phyloP scores from a whole-genome alignment of 305 asterid genomes.

The Solanum hybrid region DNA sequence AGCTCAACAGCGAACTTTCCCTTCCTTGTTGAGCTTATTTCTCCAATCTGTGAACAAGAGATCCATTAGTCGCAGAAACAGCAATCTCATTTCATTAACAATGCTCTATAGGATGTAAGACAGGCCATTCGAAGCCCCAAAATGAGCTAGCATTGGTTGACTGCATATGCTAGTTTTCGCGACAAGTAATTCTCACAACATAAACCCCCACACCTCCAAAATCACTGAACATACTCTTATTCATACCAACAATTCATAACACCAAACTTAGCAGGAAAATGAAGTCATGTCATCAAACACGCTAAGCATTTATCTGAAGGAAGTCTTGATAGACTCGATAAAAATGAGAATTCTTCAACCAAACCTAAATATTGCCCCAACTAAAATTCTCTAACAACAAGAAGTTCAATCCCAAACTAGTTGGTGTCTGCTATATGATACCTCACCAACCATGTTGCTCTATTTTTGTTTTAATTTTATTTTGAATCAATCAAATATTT shows the following conservation, averaged over 20 bases:
- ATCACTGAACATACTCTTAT: background rate
- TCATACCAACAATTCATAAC: background rate
- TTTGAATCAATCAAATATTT: background rate
- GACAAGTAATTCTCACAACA: background rate
- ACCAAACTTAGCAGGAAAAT: background rate
- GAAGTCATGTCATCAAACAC: background rate
- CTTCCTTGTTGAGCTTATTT: conserved; percentile 59
- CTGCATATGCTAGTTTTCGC: background rate
- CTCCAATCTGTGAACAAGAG: conserved; percentile 46
- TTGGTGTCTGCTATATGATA: background rate
- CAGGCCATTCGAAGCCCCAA: background rate
- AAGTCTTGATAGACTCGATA: background rate
- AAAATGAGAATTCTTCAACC: background rate
- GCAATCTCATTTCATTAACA: background rate
- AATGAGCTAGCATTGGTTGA: background rate
- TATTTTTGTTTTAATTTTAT: background rate
- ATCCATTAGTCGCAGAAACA: background rate
- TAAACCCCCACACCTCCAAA: background rate
- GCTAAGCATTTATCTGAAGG: background rate
- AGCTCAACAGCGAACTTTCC: conserved; percentile 80
- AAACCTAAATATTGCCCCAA: background rate
- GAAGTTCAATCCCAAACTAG: background rate
- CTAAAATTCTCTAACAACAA: background rate
- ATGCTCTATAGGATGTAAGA: background rate
- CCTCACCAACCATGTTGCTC: background rate